Conservation (phyloP, 1,284 basidiomycete species). For the Trametes versicolor region DNA sequence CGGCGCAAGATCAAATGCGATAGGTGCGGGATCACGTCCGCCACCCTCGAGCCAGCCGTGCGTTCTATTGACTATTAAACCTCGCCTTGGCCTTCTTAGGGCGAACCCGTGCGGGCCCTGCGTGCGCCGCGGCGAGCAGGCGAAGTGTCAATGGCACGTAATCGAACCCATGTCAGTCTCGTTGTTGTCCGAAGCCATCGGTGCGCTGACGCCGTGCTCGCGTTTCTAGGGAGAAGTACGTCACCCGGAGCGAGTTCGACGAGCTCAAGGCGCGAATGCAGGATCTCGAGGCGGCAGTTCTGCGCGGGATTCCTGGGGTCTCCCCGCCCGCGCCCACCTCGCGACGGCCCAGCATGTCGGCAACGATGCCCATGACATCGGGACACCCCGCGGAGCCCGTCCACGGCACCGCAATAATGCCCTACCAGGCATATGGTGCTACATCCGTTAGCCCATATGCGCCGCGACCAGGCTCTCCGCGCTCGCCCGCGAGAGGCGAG, state of each 20-base stretch:
- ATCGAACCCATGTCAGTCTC: constrained; percentile 63
- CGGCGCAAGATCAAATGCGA: constrained; percentile 71
- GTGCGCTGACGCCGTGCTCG: constrained; percentile 22
- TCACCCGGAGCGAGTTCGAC: constrained; percentile 62
- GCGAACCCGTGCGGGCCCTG: constrained; percentile 67
- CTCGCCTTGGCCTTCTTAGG: constrained; percentile 42
- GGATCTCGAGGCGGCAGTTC: constrained; percentile 49
- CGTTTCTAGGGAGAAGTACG: constrained; percentile 61
- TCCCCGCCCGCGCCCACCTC: constrained; percentile 27
- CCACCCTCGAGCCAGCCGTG: constrained; percentile 27
- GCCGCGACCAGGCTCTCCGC: constrained; percentile 34
- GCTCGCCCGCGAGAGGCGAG: constrained; percentile 38
- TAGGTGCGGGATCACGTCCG: constrained; percentile 50
- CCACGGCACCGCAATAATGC: constrained; percentile 41
- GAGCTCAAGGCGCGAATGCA: constrained; percentile 55
- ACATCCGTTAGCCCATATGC: constrained; percentile 19
- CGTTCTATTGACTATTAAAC: constrained; percentile 31
- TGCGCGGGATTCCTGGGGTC: constrained; percentile 32
- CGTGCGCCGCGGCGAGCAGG: constrained; percentile 60
- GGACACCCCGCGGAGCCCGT: constrained; percentile 38
- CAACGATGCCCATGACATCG: constrained; percentile 38
- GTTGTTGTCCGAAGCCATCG: constrained; percentile 21
- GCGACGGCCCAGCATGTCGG: constrained; percentile 31
- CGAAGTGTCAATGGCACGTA: constrained; percentile 66
- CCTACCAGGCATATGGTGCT: constrained; percentile 39